Base-by-base conservation (phyloP, 1,139 yeast genomes). In the Saccharomycopsis hybrid region DNA sequence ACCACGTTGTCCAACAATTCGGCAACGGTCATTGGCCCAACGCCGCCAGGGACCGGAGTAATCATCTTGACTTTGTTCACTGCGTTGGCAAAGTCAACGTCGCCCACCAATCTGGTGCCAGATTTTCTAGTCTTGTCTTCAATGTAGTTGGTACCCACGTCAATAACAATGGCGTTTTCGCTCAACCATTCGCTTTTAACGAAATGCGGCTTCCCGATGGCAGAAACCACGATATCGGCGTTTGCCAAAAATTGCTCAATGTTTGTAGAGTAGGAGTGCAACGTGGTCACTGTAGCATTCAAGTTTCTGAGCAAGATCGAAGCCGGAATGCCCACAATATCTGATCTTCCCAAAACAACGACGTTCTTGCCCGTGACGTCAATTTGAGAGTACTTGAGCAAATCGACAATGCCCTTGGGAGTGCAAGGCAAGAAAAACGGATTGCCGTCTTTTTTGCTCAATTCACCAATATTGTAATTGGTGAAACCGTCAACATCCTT, bases 21-120 rank as follows among this genome's bases (percentile, higher is more conserved):
- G 47, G 97, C 97, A 48, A 92, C 97, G 9, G 99, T 92, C 97
- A 92, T 92, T 60, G 98, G 99, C 49, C 98, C 98, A 54, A 92
- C 98, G 58, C 98, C 98, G 64, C 99, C 99, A 47, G 98, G 99
- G 53, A 92, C 99, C 31, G 98, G 98, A 28, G 98, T 92, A 63
- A 92, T 77, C 62, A 76, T 74, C 37, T 83, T 74, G 32, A 95
- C 96, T 55, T 76, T 78, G 51, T 77, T 71, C 47, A 75, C 63
- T 51, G 88, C 88, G 28, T 80, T 70, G 47, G 74, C 82, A 60
- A 77, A 89, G 57, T 90, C 96, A 55, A 90, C 96, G 64, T 92
- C 98, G 54, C 99, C 99, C 46, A 89, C 96, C 68, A 90, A 76
- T 64, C 85, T 79, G 62, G 79, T 78, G 46, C 98, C 98, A 5